Base-by-base conservation (phyloP, 2,329 filamentous ascomycete genomes). In the Venturia effusa region DNA sequence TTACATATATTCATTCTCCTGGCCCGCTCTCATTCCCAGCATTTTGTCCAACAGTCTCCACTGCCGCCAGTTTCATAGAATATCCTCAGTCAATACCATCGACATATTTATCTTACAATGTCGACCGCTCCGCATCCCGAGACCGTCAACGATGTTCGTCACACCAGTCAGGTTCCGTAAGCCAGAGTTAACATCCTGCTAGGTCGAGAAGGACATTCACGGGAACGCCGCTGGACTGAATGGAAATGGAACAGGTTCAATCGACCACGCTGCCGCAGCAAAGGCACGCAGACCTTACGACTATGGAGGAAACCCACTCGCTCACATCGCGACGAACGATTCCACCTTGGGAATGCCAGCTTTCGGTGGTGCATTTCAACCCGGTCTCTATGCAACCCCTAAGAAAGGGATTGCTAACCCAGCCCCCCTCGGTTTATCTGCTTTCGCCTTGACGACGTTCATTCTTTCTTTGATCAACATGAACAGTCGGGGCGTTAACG, bases 391-490 rank as follows among this genome's bases (percentile, higher is more conserved):
- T 74, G 68, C 68, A 27, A 63, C 72, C 24, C 73, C 73, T 27
- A 70, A 68, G 61, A 75, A 75, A 72, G 82, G 80, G 66, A 78
- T 84, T 69, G 83, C 78, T 71, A 85, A 86, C 71, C 83, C 84
- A 59, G 83, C 83, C 65, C 83, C 83, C 11, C 77, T 86, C 27
- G 83, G 83, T 64, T 78, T 86, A 59, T 80, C 83, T 61, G 83
- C 82, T 74, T 88, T 88, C 74, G 84, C 84, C n/a, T 71, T 85
- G 67, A 87, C 85, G 11, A 87, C 84, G 11, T 86, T 88, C 70
- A 78, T 84, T 17, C 78, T 88, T 62, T 79, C 78, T 5, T 69
- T 77, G 60, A 79, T 81, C 73, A 81, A 81, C 68, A 68, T 81
- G 67, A 74, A 76, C 40, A 79, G 78, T 4, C 71, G 69, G 11